Evolutionary conservation across 2,329 filamentous ascomycete species (phyloP), one percentile per base, ranked within the genome.

Genomic region (Aureobasidium leucospermi): DNA sequence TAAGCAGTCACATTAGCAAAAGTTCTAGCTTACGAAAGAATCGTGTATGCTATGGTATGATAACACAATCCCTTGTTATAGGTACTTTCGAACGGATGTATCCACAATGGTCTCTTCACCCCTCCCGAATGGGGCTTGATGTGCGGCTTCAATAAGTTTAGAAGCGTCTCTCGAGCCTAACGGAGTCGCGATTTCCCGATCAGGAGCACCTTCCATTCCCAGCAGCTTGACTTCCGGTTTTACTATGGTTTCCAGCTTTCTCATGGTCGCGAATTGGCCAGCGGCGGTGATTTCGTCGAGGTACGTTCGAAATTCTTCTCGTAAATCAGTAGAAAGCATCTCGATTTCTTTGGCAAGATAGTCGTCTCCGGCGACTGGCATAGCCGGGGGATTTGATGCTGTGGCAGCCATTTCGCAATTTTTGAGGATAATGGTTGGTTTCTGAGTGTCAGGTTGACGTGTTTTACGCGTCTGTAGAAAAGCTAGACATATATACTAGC

Each of bases 51-150:
- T 13, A 8, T 9, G 34, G 34, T 13, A 23, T 23, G 23, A 23
- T 13, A 36, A 36, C 13, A 36, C 8, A 9, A 36, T 8, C 8
- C 13, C 13, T 36, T 4, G 5, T 36, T 23, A 13, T 10, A 47
- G 16, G 29, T 49, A 49, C 47, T 68, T 68, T 23, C 67, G 61
- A 1, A 71, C 65, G 7, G 61, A 65, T 3, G 64, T 62, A 52
- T 72, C 67, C 4, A 72, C 60, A 29, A 73, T 46, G 2, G 70
- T 72, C 55, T 69, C 63, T n/a, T 60, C 60, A 5, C 66, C 66
- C 55, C 64, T 69, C 6, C 69, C 69, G 46, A 70, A 73, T 2
- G 69, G 69, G 16, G 70, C 65, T 59, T 65, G 60, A 57, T 65
- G 63, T 41, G 63, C 65, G 28, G 49, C 62, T 8, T 59, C 55